phyloP scores from a whole-genome alignment of 768 basidiomycete species.

The Albatrellus ellisii region DNA sequence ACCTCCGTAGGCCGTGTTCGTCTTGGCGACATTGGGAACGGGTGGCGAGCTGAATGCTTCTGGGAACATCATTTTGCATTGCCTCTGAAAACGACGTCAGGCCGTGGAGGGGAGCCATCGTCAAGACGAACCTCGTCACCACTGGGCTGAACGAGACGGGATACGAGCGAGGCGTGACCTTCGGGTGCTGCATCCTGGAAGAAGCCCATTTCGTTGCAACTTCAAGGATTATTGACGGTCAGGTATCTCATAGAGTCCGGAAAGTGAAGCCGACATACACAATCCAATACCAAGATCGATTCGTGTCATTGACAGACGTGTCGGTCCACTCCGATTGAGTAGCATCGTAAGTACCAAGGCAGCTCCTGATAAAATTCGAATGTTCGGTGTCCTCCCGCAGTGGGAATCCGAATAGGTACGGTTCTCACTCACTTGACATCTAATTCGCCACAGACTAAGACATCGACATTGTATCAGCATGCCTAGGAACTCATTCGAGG shows the following conservation, averaged over 20 bases:
- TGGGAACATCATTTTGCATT: constrained; percentile 14
- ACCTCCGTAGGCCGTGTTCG: constrained; percentile 14
- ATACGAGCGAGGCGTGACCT: not conserved
- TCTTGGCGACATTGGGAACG: constrained; percentile 7
- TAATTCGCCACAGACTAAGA: constrained; percentile 36
- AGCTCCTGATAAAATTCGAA: constrained; percentile 15
- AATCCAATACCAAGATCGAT: constrained; percentile 63
- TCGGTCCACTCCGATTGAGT: constrained; percentile 35
- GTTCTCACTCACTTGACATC: constrained; percentile 42
- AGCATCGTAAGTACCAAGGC: constrained; percentile 29
- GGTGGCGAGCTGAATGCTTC: constrained; percentile 11
- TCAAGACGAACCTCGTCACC: constrained; percentile 2
- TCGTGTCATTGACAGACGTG: constrained; percentile 37
- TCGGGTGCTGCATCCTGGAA: constrained; percentile 2
- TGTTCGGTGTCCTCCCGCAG: not conserved
- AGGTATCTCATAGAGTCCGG: not conserved
- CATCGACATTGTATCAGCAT: constrained; percentile 1
- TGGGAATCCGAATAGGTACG: no score
- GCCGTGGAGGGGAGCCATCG: not conserved
- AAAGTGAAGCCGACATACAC: constrained; percentile 24
- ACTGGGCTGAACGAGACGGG: not conserved
- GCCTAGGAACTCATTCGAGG: not conserved
- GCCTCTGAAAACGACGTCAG: constrained; percentile 2
- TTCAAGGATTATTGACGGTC: constrained; percentile 15
- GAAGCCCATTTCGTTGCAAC: constrained; percentile 60